Percentiles rank a stretch among this genome's conserved stretches.
Conservation (phyloP, 768 basidiomycete species). For the Termitomyces bulborhizus region DNA sequence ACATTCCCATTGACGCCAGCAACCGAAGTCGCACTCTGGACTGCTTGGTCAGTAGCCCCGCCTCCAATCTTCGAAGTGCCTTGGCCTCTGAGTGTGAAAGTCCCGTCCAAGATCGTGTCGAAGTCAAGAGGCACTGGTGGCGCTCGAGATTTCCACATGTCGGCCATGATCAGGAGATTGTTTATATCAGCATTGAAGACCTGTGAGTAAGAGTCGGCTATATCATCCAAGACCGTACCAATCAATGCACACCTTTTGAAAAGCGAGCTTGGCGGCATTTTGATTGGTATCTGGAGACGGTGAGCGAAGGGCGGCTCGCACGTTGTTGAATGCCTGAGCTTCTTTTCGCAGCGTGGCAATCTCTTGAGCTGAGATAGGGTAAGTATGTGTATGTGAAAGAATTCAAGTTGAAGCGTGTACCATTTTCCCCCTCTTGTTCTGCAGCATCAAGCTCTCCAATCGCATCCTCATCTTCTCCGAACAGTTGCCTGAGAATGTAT, state of each 20-base stretch:
- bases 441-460: constrained; percentile 84
- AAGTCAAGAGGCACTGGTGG: constrained; percentile 83
- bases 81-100: constrained; percentile 42
- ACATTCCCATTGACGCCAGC: constrained; percentile 7
- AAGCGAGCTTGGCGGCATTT: constrained; percentile 63
- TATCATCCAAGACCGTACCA: neutral
- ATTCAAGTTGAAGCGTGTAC: constrained; percentile 32
- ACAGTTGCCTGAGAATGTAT: constrained; percentile 63
- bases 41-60: constrained; percentile 3
- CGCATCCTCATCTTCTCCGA: constrained; percentile 89
- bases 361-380: constrained; percentile 60
- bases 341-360: constrained; percentile 88
- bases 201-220: constrained; percentile 29
- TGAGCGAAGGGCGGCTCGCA: constrained; percentile 62
- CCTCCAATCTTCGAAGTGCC: constrained; percentile 6
- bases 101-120: constrained; percentile 61
- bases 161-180: constrained; percentile 86
- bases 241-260: constrained; percentile 64
- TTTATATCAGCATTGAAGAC: constrained; percentile 86
- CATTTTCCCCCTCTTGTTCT: constrained; percentile 89
- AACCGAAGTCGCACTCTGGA: constrained; percentile 2
- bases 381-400: neutral
- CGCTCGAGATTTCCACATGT: constrained; percentile 95
- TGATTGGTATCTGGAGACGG: constrained; percentile 20
- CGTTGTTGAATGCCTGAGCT: constrained; percentile 79